Conservation (phyloP, 495 filamentous ascomycete species). For the Venustampulla echinocandica region DNA sequence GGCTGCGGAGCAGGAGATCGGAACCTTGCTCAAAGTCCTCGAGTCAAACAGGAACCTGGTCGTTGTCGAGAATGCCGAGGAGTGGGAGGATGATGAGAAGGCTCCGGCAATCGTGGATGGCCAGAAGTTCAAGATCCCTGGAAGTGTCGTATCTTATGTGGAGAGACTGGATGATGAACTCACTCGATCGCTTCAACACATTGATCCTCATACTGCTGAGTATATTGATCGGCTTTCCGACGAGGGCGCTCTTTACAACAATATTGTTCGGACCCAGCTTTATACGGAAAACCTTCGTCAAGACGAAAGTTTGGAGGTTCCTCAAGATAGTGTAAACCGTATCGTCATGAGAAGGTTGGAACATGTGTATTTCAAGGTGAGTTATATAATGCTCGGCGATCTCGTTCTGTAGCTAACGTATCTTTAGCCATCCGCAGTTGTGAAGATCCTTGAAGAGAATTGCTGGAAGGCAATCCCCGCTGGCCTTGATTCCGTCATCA, state of each 20-base stretch:
- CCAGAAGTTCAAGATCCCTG: slow-evolving; percentile 75
- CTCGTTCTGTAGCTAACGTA: slow-evolving; percentile 22
- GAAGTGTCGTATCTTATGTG: slow-evolving; percentile 87
- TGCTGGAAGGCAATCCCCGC: slow-evolving; percentile 77
- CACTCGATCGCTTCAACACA: slow-evolving; percentile 87
- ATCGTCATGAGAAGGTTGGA: slow-evolving; percentile 89
- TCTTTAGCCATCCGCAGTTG: slow-evolving; percentile 71
- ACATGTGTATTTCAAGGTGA: slow-evolving; percentile 95
- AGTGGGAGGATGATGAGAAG: slow-evolving; percentile 99
- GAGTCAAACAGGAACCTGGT: slow-evolving; percentile 69
- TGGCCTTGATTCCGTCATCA: slow-evolving; percentile 67
- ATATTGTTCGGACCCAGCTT: slow-evolving; percentile 74
- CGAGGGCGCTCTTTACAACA: slow-evolving; percentile 85
- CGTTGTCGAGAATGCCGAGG: slow-evolving; percentile 84
- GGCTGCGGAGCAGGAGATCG: slow-evolving; percentile 77
- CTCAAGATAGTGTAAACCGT: slow-evolving; percentile 80
- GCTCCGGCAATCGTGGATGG: slow-evolving; percentile 59
- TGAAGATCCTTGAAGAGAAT: slow-evolving; percentile 84
- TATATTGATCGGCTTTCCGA: slow-evolving; percentile 93
- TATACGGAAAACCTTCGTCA: slow-evolving; percentile 76
- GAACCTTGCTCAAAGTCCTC: slow-evolving; percentile 65
- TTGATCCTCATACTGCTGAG: slow-evolving; percentile 96
- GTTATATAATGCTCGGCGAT: slow-evolving; percentile 10
- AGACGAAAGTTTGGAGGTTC: slow-evolving; percentile 59
- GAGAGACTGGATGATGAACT: slow-evolving; percentile 97